phyloP scores from a whole-genome alignment of 2,329 filamentous ascomycete species.

The Fusarium vanettenii region DNA sequence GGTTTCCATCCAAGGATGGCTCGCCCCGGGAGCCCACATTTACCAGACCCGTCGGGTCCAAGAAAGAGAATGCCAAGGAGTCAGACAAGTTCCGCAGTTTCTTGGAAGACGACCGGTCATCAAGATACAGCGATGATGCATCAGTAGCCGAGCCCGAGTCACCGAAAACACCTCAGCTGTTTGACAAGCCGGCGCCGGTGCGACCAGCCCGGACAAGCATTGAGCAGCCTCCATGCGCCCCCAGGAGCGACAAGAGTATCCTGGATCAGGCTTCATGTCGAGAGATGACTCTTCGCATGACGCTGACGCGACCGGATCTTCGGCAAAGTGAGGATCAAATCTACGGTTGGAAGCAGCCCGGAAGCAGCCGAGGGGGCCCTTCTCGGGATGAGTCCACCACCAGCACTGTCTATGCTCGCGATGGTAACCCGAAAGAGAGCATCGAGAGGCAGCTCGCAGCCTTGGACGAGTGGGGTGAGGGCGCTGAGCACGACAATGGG shows the following conservation, averaged over 20 bases:
- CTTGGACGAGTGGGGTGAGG: conserved; percentile 61
- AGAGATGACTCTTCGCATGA: conserved; percentile 98
- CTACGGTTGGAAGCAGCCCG: conserved; percentile 72
- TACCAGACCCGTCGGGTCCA: conserved; percentile 38
- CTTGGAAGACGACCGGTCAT: conserved; percentile 67
- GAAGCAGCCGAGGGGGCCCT: conserved; percentile 57
- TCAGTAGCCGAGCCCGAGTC: conserved; percentile 70
- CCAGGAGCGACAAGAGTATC: conserved; percentile 55
- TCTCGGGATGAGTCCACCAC: conserved; percentile 48
- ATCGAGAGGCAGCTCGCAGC: conserved; percentile 65
- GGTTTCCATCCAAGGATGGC: conserved; percentile 78
- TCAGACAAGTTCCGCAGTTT: conserved; percentile 68
- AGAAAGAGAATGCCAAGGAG: conserved; percentile 47
- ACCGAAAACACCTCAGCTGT: conserved; percentile 65
- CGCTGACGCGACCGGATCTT: conserved; percentile 88
- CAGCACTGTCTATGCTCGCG: conserved; percentile 42
- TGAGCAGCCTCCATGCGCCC: conserved; percentile 40
- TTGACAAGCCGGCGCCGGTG: conserved; percentile 53
- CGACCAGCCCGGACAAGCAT: conserved; percentile 45
- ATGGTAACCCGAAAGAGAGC: conserved; percentile 60
- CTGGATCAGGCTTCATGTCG: conserved; percentile 69
- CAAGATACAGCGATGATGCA: conserved; percentile 64
- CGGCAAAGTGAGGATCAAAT: conserved; percentile 78
- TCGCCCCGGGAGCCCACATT: conserved; percentile 46
- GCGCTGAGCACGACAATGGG: conserved; percentile 56